Conservation (phyloP, 129 eudicot genomes). For the Flaveria bidentis region DNA sequence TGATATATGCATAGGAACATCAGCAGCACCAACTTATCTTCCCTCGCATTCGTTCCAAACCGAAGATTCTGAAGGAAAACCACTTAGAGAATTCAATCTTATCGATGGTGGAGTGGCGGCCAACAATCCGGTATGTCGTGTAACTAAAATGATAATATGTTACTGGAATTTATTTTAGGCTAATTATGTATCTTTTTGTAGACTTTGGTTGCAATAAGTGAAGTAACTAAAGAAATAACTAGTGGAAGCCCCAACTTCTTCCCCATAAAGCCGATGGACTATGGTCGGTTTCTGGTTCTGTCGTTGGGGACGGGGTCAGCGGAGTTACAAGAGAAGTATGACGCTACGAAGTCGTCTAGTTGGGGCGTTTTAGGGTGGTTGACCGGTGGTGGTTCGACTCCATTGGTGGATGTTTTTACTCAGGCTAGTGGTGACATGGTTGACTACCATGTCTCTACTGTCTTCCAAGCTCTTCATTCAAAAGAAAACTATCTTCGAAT, state of each 20-base stretch:
- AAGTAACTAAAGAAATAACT: constrained; percentile 43
- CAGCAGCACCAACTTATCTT: constrained; percentile 54
- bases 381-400: constrained; percentile 36
- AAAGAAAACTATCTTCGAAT: constrained; percentile 45
- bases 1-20: constrained; percentile 59
- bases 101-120: constrained; percentile 55
- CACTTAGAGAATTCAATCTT: constrained; percentile 43
- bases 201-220: constrained; percentile 48
- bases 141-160: too few relatives aligned
- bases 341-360: constrained; percentile 33
- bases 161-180: too few relatives aligned
- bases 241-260: constrained; percentile 26
- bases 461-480: constrained; percentile 44
- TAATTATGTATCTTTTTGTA: not conserved
- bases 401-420: constrained; percentile 34
- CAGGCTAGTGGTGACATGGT: constrained; percentile 50
- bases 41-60: constrained; percentile 42
- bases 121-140: constrained; percentile 38
- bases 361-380: constrained; percentile 63
- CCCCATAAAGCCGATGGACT: constrained; percentile 33
- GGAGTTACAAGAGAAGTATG: constrained; percentile 34
- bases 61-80: constrained; percentile 18
- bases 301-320: constrained; percentile 55
- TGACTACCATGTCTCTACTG: constrained; percentile 34
- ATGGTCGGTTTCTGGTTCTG: constrained; percentile 39